A percentile compares a stretch with the other conserved stretches of the same genome.
These are phyloP conservation scores for Aschersonia sp. DNA, from an alignment of 2,329 filamentous ascomycete genomes.

Conservation along the genomic window DNA sequence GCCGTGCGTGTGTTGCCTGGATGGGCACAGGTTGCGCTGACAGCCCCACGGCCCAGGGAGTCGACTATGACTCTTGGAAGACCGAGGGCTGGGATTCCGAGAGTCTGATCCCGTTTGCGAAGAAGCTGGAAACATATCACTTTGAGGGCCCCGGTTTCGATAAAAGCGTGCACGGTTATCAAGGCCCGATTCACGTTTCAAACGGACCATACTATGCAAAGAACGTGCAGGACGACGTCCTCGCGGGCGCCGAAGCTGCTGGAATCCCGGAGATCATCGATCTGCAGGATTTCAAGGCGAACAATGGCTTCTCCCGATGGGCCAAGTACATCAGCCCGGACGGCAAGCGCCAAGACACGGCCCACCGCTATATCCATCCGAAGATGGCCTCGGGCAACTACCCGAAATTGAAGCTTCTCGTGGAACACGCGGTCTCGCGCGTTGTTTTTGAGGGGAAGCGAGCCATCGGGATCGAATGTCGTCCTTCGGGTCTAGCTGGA, in stretches of 20 bases:
- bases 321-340: constrained; percentile 27
- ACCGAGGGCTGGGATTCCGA: constrained; percentile 17
- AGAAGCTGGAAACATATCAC: constrained; percentile 41
- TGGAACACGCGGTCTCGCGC: constrained; percentile 38
- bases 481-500: constrained; percentile 15
- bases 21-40: not conserved
- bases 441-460: constrained; percentile 35
- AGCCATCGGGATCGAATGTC: constrained; percentile 45
- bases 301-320: constrained; percentile 16
- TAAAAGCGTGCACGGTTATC: constrained; percentile 31
- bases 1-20: not conserved
- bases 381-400: constrained; percentile 21
- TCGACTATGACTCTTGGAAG: constrained; percentile 19
- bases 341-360: constrained; percentile 43
- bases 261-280: constrained; percentile 32
- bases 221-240: constrained; percentile 29
- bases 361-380: constrained; percentile 29
- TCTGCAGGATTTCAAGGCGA: constrained; percentile 32
- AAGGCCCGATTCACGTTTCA: constrained; percentile 41
- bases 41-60: constrained; percentile 9
- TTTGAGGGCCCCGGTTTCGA: constrained; percentile 15
- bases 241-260: constrained; percentile 31
- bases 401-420: constrained; percentile 44
- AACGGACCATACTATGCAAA: constrained; percentile 29
- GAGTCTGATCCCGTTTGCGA: constrained; percentile 16